These are phyloP conservation scores for Ogataea hybrid DNA, from an alignment of 1,139 yeast genomes.

Conservation along the genomic window DNA sequence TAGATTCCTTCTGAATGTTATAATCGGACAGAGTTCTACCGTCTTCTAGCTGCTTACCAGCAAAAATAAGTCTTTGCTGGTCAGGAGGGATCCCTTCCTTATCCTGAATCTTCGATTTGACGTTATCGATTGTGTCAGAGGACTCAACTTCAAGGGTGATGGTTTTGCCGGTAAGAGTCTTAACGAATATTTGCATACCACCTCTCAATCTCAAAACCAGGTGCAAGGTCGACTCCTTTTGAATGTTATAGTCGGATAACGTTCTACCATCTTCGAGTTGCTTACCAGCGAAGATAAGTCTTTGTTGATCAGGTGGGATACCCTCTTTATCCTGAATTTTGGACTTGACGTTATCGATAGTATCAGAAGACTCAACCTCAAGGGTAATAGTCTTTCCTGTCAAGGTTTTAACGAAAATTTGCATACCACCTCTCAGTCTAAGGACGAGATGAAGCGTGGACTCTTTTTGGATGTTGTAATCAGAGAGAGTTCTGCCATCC, in stretches of 20 bases:
- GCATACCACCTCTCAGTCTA: constrained; percentile 74
- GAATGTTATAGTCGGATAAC: constrained; percentile 82
- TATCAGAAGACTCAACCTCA: constrained; percentile 68
- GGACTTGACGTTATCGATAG: constrained; percentile 71
- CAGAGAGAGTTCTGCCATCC: constrained; percentile 80
- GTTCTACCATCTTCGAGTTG: constrained; percentile 87
- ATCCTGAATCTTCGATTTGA: constrained; percentile 52
- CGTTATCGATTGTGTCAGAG: constrained; percentile 67
- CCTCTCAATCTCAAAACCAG: constrained; percentile 84
- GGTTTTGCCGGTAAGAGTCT: constrained; percentile 69
- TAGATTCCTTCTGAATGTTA: constrained; percentile 67
- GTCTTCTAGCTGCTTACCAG: constrained; percentile 63
- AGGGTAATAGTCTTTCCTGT: constrained; percentile 69
- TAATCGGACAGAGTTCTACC: constrained; percentile 67
- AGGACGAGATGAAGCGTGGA: constrained; percentile 71
- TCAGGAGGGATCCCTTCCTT: constrained; percentile 59
- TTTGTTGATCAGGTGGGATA: constrained; percentile 80
- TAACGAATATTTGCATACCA: constrained; percentile 69
- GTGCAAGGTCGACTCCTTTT: constrained; percentile 82
- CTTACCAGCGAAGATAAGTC: constrained; percentile 80
- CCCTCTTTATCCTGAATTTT: constrained; percentile 84
- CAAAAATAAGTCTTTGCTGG: constrained; percentile 55
- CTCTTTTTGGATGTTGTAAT: constrained; percentile 77
- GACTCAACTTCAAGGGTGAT: constrained; percentile 68
- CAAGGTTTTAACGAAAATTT: constrained; percentile 55